Percentiles rank a stretch among this genome's conserved stretches.
Evolutionary conservation across 768 basidiomycete species (phyloP).

Genomic region (Naganishia antarctica): DNA sequence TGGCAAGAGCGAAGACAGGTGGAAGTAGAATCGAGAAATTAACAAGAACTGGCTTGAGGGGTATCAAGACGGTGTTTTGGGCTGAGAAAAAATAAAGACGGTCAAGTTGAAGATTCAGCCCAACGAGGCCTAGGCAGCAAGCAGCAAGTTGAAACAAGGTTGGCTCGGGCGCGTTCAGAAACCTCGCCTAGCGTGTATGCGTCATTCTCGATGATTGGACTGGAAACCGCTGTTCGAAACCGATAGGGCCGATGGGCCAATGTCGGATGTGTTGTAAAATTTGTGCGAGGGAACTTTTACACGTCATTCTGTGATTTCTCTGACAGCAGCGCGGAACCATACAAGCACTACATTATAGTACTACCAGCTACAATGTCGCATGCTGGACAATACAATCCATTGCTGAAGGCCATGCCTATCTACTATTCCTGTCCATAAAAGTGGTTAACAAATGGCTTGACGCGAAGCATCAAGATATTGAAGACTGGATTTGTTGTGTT

Average conservation of each 20-base stretch:
- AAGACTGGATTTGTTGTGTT: slow-evolving; percentile 78
- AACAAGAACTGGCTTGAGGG: background rate
- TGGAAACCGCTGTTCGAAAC: background rate
- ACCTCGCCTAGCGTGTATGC: background rate
- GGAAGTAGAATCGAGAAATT: background rate
- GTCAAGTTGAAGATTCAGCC: slow-evolving; percentile 18
- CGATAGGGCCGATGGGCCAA: slow-evolving; percentile 13
- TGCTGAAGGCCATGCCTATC: background rate
- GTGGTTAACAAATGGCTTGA: slow-evolving; percentile 63
- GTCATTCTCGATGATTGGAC: slow-evolving; percentile 22
- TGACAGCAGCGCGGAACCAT: no score
- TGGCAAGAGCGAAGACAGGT: background rate
- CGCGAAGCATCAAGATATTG: slow-evolving; percentile 66
- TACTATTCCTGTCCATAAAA: slow-evolving; percentile 61
- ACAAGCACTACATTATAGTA: no score
- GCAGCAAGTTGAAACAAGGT: slow-evolving; percentile 4
- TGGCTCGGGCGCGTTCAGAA: background rate
- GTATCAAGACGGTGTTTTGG: background rate
- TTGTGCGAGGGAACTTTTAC: no score
- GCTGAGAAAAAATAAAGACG: no score
- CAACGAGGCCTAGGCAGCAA: no score
- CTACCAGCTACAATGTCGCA: no score
- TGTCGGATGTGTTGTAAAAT: no score
- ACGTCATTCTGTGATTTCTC: no score
- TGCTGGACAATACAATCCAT: no score